These are phyloP conservation scores for Nakazawaea wickerhamii DNA, from an alignment of 805 yeast genomes.

Conservation along the genomic window DNA sequence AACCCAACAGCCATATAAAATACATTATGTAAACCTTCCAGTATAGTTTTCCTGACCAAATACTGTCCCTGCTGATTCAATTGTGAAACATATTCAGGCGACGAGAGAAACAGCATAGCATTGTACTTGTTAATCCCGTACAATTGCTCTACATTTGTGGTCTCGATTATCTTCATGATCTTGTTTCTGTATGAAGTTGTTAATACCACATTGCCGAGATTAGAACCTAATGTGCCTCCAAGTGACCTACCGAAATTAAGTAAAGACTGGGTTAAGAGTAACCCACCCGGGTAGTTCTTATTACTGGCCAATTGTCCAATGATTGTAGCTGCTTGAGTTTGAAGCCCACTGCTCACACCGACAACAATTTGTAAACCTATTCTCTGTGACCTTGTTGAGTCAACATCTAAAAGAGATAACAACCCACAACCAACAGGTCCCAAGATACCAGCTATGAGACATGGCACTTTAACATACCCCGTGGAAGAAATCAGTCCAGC, in stretches of 20 bases:
- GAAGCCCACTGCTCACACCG: constrained; percentile 45
- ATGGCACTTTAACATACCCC: constrained; percentile 34
- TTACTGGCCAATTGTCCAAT: constrained; percentile 47
- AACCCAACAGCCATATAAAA: constrained; percentile 36
- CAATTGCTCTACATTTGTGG: neutral
- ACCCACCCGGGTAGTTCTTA: constrained; percentile 39
- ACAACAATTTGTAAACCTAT: constrained; percentile 41
- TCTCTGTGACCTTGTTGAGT: constrained; percentile 30
- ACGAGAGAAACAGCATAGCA: constrained; percentile 1
- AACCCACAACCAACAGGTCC: constrained; percentile 41
- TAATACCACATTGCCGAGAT: constrained; percentile 37
- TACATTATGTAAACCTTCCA: constrained; percentile 34
- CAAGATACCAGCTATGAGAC: constrained; percentile 30
- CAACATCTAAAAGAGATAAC: constrained; percentile 32
- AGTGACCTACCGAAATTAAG: constrained; percentile 38
- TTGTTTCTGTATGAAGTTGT: constrained; percentile 23
- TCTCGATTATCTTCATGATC: constrained; percentile 6
- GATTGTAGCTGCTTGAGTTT: constrained; percentile 39
- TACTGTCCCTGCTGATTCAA: constrained; percentile 13
- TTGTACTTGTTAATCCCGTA: neutral
- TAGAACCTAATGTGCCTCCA: constrained; percentile 41
- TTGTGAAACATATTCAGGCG: constrained; percentile 8
- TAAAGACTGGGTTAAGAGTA: constrained; percentile 42
- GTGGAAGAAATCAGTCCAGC: constrained; percentile 36
- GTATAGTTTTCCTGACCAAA: constrained; percentile 20